phyloP scores from a whole-genome alignment of 176 grass and related monocot genomes.

The Raddia distichophylla region DNA sequence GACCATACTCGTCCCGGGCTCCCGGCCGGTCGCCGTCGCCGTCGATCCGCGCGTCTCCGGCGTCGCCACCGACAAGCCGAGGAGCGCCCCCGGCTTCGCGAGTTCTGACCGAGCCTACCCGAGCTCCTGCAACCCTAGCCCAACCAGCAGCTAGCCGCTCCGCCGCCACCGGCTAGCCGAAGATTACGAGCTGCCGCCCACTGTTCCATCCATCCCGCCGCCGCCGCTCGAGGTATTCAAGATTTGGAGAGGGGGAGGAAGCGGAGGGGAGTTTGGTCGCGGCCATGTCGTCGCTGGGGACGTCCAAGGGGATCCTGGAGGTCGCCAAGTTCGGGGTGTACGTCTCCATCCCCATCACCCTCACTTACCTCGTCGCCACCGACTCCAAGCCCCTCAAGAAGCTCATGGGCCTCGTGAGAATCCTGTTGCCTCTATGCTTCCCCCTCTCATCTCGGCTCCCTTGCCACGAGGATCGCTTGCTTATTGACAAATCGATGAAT shows the following conservation, averaged over 20 bases:
- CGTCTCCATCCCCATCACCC: slow-evolving; percentile 67
- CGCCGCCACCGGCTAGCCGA: no score
- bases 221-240: not conserved
- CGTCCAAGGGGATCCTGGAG: slow-evolving; percentile 81
- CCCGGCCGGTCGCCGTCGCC: no score
- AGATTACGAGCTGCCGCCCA: no score
- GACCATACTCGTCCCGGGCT: no score
- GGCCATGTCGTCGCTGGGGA: slow-evolving; percentile 77
- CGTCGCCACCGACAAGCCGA: no score
- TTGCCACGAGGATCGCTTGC: not conserved
- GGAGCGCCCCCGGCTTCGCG: no score
- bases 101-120: no score
- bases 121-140: no score
- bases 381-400: slow-evolving; percentile 83
- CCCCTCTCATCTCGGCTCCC: not conserved
- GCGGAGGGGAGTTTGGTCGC: not conserved
- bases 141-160: no score
- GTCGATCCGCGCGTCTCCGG: no score
- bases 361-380: slow-evolving; percentile 90
- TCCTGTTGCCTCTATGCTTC: not conserved
- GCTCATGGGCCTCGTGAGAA: slow-evolving; percentile 84
- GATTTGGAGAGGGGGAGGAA: not conserved
- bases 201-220: not conserved
- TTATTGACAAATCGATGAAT: not conserved
- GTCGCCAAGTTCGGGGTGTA: slow-evolving; percentile 87